Percentiles rank a stretch among this genome's conserved stretches.
phyloP scores from a whole-genome alignment of 2,329 filamentous ascomycete species.

The Sporothrix euskadiensis region DNA sequence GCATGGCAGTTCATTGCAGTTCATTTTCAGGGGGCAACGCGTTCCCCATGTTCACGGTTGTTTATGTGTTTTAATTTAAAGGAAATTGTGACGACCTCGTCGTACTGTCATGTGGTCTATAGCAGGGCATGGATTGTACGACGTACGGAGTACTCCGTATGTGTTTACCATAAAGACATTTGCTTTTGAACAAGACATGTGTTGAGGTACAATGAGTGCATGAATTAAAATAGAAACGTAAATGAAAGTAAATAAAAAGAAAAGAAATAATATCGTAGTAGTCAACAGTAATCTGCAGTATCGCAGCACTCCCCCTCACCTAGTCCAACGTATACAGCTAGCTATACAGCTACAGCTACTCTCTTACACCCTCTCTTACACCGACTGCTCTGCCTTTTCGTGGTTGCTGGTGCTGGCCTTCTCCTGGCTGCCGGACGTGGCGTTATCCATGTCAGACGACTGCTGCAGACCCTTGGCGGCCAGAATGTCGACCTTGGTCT shows the following conservation, averaged over 20 bases:
- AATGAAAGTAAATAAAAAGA: neutral
- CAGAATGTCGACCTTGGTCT: conserved; percentile 1
- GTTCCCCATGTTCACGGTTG: neutral
- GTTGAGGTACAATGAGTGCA: neutral
- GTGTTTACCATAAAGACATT: too few relatives aligned
- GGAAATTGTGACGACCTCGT: too few relatives aligned
- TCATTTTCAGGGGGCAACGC: neutral
- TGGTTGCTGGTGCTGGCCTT: neutral
- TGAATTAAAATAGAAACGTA: neutral
- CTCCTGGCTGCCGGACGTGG: neutral
- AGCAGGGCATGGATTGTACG: too few relatives aligned
- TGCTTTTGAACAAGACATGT: neutral
- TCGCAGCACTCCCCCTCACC: neutral
- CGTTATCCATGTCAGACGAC: neutral
- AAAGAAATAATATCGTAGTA: neutral
- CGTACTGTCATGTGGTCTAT: too few relatives aligned
- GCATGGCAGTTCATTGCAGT: neutral
- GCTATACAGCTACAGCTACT: too few relatives aligned
- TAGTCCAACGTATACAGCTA: neutral
- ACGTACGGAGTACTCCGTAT: too few relatives aligned
- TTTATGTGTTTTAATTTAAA: too few relatives aligned
- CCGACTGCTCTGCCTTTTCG: neutral
- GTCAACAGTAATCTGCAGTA: neutral
- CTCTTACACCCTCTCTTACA: neutral
- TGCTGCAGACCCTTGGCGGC: neutral